Conservation (phyloP, 768 basidiomycete species). For the Suillus americanus region DNA sequence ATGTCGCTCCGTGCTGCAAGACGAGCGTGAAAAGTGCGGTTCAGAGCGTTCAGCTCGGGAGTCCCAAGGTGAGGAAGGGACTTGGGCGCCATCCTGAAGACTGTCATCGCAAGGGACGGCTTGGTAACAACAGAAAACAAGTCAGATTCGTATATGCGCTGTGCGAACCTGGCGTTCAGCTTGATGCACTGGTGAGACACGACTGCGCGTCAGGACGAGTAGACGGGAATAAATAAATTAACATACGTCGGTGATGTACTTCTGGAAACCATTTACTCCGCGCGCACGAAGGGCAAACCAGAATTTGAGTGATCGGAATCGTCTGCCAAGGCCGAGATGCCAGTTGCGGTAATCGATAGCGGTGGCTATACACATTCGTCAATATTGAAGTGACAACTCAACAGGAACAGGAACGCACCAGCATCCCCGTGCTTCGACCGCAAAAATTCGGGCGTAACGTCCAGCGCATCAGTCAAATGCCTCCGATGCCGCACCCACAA, state of each 20-base stretch:
- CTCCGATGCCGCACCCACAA: slow-evolving; percentile 78
- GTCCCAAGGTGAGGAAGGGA: slow-evolving; percentile 20
- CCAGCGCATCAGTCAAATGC: slow-evolving; percentile 74
- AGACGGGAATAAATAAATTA: not conserved
- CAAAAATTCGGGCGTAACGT: slow-evolving; percentile 84
- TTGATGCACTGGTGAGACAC: slow-evolving; percentile 52
- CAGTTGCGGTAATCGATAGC: slow-evolving; percentile 90
- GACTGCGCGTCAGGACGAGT: not conserved
- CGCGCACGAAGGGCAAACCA: slow-evolving; percentile 91
- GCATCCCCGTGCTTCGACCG: slow-evolving; percentile 78
- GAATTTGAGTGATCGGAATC: slow-evolving; percentile 87
- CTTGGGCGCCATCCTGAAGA: slow-evolving; percentile 65
- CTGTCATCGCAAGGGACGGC: slow-evolving; percentile 71
- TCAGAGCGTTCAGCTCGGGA: slow-evolving; percentile 61
- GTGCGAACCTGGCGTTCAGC: slow-evolving; percentile 58
- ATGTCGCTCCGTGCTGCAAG: slow-evolving; percentile 64
- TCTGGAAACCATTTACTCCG: slow-evolving; percentile 77
- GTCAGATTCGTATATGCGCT: slow-evolving; percentile 49
- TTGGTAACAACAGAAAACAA: slow-evolving; percentile 65
- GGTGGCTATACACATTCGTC: slow-evolving; percentile 42
- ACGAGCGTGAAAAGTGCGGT: slow-evolving; percentile 57
- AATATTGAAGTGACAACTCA: not conserved
- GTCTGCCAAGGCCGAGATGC: slow-evolving; percentile 83
- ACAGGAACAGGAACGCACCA: slow-evolving; percentile 37
- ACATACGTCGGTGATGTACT: slow-evolving; percentile 67